phyloP scores from a whole-genome alignment of 352 stramenopile species.

The Aphanomyces euteiches region DNA sequence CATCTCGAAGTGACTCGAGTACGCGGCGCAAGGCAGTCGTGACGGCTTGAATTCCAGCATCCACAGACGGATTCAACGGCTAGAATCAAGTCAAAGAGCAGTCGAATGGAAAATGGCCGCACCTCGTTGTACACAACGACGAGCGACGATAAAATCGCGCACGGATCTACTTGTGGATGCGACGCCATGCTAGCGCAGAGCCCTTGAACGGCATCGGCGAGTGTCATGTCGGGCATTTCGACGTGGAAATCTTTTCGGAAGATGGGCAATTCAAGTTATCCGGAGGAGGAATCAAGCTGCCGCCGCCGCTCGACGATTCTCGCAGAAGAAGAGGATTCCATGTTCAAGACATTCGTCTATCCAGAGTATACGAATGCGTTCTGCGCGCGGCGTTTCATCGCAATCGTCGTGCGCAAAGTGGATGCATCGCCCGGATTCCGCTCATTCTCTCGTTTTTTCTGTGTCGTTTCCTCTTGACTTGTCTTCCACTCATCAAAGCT shows the following conservation, averaged over 20 bases:
- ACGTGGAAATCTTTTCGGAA: background rate
- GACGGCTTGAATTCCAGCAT: conserved; percentile 3
- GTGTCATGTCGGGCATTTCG: background rate
- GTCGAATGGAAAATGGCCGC: background rate
- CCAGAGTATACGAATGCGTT: conserved; percentile 17
- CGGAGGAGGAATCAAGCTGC: too few relatives aligned
- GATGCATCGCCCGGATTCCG: background rate
- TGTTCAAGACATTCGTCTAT: background rate
- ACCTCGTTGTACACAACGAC: background rate
- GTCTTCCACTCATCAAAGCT: conserved; percentile 49
- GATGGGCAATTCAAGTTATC: background rate
- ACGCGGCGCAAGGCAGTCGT: background rate
- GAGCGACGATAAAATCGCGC: background rate
- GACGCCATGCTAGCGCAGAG: background rate
- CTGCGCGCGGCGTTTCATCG: conserved; percentile 5
- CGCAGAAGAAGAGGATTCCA: too few relatives aligned
- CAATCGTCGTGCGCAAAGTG: conserved; percentile 10
- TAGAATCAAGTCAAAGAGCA: background rate
- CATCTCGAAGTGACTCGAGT: background rate
- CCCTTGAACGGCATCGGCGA: background rate
- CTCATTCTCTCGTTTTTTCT: conserved; percentile 43
- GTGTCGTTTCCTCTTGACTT: conserved; percentile 30
- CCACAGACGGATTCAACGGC: background rate
- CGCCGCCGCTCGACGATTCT: too few relatives aligned
- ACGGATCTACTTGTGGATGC: conserved; percentile 9